These are phyloP conservation scores for Mortierella polycephala DNA, from an alignment of 371 early-diverging fungal genomes.

Conservation along the genomic window DNA sequence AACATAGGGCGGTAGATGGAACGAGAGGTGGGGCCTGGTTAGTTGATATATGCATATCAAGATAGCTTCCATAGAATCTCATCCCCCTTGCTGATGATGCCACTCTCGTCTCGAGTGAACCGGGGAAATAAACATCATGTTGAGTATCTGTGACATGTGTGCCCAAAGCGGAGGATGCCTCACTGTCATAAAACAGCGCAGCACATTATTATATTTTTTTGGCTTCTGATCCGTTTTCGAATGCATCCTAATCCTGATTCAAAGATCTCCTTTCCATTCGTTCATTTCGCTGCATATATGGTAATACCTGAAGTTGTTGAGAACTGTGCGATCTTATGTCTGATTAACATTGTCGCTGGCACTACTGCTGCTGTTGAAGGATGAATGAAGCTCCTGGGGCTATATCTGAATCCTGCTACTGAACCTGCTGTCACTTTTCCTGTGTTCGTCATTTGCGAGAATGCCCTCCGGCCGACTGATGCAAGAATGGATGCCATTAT, in stretches of 20 bases:
- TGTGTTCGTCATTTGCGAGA: background rate
- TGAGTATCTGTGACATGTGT: too few species aligned
- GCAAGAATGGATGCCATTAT: slow-evolving; percentile 13
- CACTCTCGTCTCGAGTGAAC: too few species aligned
- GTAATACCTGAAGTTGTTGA: slow-evolving; percentile 34
- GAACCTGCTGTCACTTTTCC: background rate
- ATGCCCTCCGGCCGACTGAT: slow-evolving; percentile 1
- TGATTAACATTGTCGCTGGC: background rate
- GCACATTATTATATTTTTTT: too few species aligned
- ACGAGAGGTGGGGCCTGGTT: too few species aligned
- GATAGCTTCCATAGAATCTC: too few species aligned
- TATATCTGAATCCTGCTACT: background rate
- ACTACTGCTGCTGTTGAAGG: background rate
- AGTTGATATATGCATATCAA: too few species aligned
- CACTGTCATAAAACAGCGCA: too few species aligned
- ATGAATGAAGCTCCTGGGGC: background rate
- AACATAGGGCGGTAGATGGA: background rate
- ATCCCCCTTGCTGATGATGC: too few species aligned
- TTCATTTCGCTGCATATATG: background rate
- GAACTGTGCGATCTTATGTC: slow-evolving; percentile 10
- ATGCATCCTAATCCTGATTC: background rate
- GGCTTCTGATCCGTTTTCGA: background rate
- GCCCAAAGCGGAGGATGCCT: too few species aligned
- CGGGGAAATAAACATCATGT: too few species aligned
- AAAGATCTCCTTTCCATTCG: background rate